Evolutionary conservation across 1,284 basidiomycete genomes (phyloP).

Genomic region (Leccinum pallidistipes): DNA sequence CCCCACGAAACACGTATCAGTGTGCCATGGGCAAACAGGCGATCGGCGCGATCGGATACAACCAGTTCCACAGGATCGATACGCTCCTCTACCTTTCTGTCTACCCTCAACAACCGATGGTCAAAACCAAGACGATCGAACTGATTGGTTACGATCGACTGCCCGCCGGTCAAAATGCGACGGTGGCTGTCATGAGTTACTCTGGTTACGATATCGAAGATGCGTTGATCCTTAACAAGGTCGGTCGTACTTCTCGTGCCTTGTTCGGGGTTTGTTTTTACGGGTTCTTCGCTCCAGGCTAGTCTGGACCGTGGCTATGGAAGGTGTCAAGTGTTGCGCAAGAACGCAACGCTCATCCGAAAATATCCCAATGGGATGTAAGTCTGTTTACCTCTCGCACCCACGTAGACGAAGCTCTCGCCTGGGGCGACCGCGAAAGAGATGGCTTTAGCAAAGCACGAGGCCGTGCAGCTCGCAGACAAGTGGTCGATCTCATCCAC

Average conservation of each 20-base stretch:
- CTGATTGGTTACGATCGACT: constrained; percentile 95
- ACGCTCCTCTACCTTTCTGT: constrained; percentile 98
- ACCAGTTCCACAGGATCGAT: constrained; percentile 97
- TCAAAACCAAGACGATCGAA: constrained; percentile 98
- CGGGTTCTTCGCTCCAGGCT: constrained; percentile 49
- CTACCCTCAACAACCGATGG: constrained; percentile 99
- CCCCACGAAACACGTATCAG: constrained; percentile 98
- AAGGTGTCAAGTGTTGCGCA: constrained; percentile 95
- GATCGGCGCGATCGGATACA: constrained; percentile 98
- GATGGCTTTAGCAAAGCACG: too few species aligned
- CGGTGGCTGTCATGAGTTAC: constrained; percentile 98
- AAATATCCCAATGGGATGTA: too few species aligned
- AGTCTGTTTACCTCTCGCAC: too few species aligned
- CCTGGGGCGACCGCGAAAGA: too few species aligned
- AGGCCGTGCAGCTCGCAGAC: too few species aligned
- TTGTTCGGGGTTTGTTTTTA: constrained; percentile 9
- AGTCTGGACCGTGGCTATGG: constrained; percentile 97
- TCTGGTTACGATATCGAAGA: constrained; percentile 99
- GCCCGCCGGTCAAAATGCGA: constrained; percentile 98
- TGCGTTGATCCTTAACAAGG: constrained; percentile 95
- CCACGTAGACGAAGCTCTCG: too few species aligned
- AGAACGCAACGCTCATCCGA: constrained; percentile 91
- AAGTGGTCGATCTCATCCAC: too few species aligned
- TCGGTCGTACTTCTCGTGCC: constrained; percentile 29
- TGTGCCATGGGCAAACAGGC: constrained; percentile 99